Evolutionary conservation across 2,329 filamentous ascomycete species (phyloP).

Genomic region (Sporothrix pallida): DNA sequence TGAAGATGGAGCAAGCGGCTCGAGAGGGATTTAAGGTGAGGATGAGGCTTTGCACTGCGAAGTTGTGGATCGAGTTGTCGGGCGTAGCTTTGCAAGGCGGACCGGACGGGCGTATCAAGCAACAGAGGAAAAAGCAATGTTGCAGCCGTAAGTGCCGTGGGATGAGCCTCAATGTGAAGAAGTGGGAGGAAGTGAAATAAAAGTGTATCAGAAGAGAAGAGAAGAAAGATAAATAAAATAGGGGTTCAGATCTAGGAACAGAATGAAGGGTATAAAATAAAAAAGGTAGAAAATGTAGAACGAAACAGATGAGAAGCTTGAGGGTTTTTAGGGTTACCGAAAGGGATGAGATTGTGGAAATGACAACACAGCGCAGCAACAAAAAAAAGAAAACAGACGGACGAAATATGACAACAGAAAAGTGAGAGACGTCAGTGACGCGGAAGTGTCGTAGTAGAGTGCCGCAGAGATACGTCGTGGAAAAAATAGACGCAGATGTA

Average conservation of each 20-base stretch:
- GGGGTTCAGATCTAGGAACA: conserved; percentile 3
- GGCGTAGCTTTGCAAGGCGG: not conserved
- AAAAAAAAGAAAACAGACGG: not conserved
- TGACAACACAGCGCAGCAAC: not conserved
- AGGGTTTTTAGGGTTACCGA: not conserved
- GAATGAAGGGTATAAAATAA: not conserved
- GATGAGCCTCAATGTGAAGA: not conserved
- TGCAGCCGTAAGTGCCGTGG: not conserved
- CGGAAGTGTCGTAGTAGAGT: not conserved
- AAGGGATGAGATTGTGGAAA: conserved; percentile 12
- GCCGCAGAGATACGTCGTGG: conserved; percentile 8
- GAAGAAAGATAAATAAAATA: not conserved
- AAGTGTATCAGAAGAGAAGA: not conserved
- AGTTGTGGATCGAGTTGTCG: not conserved
- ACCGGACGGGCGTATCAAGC: not conserved
- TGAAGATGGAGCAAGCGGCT: not conserved
- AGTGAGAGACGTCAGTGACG: conserved; percentile 17
- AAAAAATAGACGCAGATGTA: not conserved
- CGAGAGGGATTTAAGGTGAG: not conserved
- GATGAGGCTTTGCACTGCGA: not conserved
- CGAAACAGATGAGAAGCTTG: not conserved
- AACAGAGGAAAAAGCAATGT: not conserved
- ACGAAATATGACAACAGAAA: not conserved
- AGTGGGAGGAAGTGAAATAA: not conserved
- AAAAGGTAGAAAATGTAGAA: not conserved